Evolutionary conservation across 208 protist species (phyloP), one percentile per base, ranked within the genome.

Genomic region (Endotrypanum monterogeii): DNA sequence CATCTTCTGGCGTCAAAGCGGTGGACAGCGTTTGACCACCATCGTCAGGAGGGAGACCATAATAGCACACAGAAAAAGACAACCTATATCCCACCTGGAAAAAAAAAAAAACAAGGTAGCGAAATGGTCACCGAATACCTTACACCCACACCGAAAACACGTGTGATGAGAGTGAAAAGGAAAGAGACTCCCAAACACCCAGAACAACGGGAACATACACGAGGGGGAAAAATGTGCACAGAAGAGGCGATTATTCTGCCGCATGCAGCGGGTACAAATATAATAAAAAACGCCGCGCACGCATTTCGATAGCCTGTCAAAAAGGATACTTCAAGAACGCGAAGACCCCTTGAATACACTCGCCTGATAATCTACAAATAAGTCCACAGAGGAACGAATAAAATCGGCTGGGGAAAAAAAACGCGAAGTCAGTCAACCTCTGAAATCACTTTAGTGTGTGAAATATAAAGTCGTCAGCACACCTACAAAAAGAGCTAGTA

Each of bases 401-500:
- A 4, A 48, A 5, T 39, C 28, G 32, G 11, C 11, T 11, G n/a
- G n/a, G n/a, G n/a, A n/a, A 62, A 16, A 62, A 30, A 62, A 7
- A 32, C 7, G 25, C 56, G 14, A 23, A 35, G 44, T 8, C 30
- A 51, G 20, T 4, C 18, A 30, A 30, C 4, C 2, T 25, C 7
- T 18, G 28, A 46, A 37, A 23, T 16, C 32, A 16, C 8, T 18
- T 50, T 66, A 74, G 9, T 71, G 60, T 71, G 80, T 80, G 41
- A 73, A 57, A 65, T 76, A 63, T 12, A 82, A 48, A 48, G 76
- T 72, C 0, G 48, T 52, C 20, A 80, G 30, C 14, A 80, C 58
- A 1, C 73, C 56, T 0, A 51, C 20, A 62, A 82, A 85, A 1
- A 84, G 54, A 3, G 76, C 23, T n/a, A 81, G 50, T 41, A 81